Base-by-base conservation (phyloP, 2,329 filamentous ascomycete species). In the Hypoxylon sp. region DNA sequence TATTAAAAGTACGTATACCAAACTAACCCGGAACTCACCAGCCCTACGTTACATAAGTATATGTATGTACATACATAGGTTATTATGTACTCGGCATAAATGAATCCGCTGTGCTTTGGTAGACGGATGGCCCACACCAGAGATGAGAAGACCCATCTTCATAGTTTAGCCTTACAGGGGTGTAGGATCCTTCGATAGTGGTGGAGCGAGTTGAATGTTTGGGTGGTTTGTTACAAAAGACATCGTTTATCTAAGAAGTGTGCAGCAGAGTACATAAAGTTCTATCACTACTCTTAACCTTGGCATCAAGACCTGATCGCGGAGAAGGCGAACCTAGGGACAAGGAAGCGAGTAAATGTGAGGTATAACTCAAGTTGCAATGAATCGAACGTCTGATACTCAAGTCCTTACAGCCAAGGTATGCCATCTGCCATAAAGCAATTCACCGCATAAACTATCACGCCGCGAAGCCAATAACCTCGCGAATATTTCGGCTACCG, bases 91-190 rank as follows among this genome's bases (percentile, higher is more conserved):
- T 28, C 45, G 21, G 45, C 45, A 25, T 49, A 21, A 49, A 49
- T 23, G 14, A 49, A 49, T 7, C 17, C 17, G 6, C 30, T 34
- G n/a, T 34, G 43, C 14, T 46, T 45, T 17, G 34, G 14, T 23
- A 59, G 30, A 30, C 32, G 6, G 21, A 34, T 19, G 51, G 28
- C 34, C 51, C 51, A 41, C 51, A 41, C 34, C 21, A 43, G 51
- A 55, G 21, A 55, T 55, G 49, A 52, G 51, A 55, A 28, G 36
- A 21, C 36, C 51, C 51, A 55, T 55, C 32, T 5, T 10, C 51
- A 30, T 34, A n/a, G 23, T 30, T 30, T 50, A 5, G 13, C 21
- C 7, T 5, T 14, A 13, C 50, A 38, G 21, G 51, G 51, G 51
- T 43, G 13, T 25, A 28, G 17, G 14, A 36, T 36, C 17, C 50